Evolutionary conservation across 176 grass and related monocot genomes (phyloP).

Genomic region (Zoysia pacifica): DNA sequence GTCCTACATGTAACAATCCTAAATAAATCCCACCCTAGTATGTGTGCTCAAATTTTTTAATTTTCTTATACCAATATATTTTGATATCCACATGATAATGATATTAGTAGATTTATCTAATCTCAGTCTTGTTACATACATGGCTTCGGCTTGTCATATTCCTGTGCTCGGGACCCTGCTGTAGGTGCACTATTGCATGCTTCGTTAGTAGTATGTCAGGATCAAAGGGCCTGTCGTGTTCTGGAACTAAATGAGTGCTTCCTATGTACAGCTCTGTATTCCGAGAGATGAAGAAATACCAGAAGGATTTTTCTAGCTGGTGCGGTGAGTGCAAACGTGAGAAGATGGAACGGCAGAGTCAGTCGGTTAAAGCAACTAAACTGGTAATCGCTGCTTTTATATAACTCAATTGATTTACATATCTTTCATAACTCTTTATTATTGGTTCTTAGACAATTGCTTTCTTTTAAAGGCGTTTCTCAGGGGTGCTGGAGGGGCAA

Average conservation of each 20-base stretch:
- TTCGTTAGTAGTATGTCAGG: neutral
- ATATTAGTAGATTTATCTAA: neutral
- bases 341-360: conserved; percentile 77
- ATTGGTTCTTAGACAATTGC: conserved; percentile 24
- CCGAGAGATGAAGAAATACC: conserved; percentile 91
- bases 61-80: neutral
- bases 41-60: neutral
- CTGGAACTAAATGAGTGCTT: conserved; percentile 40
- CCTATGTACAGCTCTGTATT: conserved; percentile 73
- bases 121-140: neutral
- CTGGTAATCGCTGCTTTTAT: conserved; percentile 44
- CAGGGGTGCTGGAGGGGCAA: conserved; percentile 61
- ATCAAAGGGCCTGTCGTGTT: conserved; percentile 10
- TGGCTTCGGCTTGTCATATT: neutral
- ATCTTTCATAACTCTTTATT: neutral
- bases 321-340: conserved; percentile 83
- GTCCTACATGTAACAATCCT: neutral
- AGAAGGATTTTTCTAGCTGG: conserved; percentile 92
- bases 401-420: neutral
- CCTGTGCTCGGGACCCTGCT: neutral
- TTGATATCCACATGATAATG: neutral
- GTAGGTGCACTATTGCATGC: neutral
- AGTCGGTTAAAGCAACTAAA: conserved; percentile 83
- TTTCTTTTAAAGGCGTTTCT: conserved; percentile 78
- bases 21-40: neutral